phyloP scores from a whole-genome alignment of 345 rosid species.

The Brassica incana region DNA sequence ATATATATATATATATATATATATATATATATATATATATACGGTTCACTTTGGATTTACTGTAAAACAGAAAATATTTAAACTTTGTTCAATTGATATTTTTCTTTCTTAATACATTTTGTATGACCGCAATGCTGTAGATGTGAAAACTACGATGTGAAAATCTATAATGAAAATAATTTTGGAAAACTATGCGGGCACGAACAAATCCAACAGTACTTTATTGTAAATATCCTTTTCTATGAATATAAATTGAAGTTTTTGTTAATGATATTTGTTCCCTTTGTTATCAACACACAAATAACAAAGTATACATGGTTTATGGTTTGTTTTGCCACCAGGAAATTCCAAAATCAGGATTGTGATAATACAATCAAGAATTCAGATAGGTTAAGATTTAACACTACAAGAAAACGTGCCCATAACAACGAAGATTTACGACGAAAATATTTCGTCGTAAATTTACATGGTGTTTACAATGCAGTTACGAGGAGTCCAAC shows the following conservation, averaged over 20 bases:
- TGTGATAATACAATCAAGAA: background rate
- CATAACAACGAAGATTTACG: too few relatives aligned
- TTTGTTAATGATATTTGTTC: background rate
- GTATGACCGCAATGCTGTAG: background rate
- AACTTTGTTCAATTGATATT: background rate
- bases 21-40: too few relatives aligned
- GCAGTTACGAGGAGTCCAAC: too few relatives aligned
- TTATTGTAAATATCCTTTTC: background rate
- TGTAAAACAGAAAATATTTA: too few relatives aligned
- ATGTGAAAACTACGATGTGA: background rate
- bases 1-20: too few relatives aligned
- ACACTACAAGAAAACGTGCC: too few relatives aligned
- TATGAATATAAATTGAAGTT: background rate
- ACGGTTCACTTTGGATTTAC: background rate
- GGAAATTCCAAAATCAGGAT: conserved; percentile 4
- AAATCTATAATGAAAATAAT: background rate
- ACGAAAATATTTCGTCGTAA: too few relatives aligned
- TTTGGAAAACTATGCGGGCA: background rate
- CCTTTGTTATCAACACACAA: background rate
- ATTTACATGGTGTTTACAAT: too few relatives aligned
- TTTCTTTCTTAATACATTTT: background rate
- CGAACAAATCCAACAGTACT: background rate
- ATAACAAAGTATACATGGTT: background rate
- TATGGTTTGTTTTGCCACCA: background rate
- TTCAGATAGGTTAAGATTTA: background rate